phyloP scores from a whole-genome alignment of 1,284 basidiomycete species.

The Austroboletus olivaceoglutinosus region DNA sequence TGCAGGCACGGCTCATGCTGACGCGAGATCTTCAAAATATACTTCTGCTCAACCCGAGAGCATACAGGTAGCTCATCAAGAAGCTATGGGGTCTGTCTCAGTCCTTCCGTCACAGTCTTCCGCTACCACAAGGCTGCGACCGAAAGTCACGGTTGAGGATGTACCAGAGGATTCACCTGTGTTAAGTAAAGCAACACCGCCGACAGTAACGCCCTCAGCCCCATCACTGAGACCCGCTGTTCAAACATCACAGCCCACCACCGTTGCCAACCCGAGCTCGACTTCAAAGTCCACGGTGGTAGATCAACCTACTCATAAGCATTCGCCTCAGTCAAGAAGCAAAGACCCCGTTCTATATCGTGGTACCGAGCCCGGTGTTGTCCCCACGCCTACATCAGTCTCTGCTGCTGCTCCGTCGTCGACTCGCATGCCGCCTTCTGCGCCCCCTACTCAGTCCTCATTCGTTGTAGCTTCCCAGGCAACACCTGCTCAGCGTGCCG shows the following conservation, averaged over 20 bases:
- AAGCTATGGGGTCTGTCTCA: conserved; percentile 7
- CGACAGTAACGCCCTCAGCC: conserved; percentile 3
- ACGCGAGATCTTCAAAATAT: conserved; percentile 4
- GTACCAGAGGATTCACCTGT: conserved; percentile 24
- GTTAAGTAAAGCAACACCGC: conserved; percentile 10
- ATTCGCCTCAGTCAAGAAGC: conserved; percentile 23
- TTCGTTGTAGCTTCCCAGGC: conserved; percentile 6
- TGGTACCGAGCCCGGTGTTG: conserved; percentile 6
- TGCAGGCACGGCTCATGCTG: conserved; percentile 3
- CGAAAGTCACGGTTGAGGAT: conserved; percentile 34
- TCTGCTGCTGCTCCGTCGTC: conserved; percentile 1
- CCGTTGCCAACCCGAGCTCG: not conserved
- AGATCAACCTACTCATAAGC: conserved; percentile 13
- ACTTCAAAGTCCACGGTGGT: conserved; percentile 5
- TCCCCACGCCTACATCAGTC: conserved; percentile 23
- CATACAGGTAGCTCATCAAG: conserved; percentile 10
- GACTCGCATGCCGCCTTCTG: conserved; percentile 22
- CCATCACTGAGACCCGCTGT: conserved; percentile 4
- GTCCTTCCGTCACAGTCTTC: conserved; percentile 11
- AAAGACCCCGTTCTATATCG: conserved; percentile 20
- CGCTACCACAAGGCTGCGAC: conserved; percentile 14
- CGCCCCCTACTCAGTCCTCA: conserved; percentile 23
- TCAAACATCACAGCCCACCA: conserved; percentile 12
- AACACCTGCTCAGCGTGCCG: conserved; percentile 16
- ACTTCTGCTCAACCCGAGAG: conserved; percentile 4